phyloP scores from a whole-genome alignment of 306 rosid genomes.

The Castanea crenata region DNA sequence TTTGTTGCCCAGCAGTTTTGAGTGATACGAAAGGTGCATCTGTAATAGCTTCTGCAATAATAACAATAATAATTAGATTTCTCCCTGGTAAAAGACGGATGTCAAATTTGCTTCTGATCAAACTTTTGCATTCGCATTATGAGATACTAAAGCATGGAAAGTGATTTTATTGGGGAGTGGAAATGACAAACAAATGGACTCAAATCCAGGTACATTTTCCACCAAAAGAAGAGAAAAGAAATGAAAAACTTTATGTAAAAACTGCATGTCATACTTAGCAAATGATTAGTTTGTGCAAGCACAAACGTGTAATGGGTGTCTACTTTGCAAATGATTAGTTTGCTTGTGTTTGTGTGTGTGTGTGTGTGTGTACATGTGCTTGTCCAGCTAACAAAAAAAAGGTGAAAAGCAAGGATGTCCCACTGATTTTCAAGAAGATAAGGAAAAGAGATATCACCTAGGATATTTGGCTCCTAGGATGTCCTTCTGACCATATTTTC shows the following conservation, averaged over 20 bases:
- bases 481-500: slow-evolving; percentile 93
- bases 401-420: neutral
- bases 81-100: neutral
- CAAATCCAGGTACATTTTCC: neutral
- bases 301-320: too few species aligned
- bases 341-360: too few species aligned
- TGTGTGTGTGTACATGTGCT: too few species aligned
- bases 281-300: too few species aligned
- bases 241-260: neutral
- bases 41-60: slow-evolving; percentile 86
- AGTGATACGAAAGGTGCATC: slow-evolving; percentile 87
- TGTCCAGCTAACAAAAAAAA: too few species aligned
- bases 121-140: neutral
- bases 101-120: neutral
- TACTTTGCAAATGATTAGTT: too few species aligned
- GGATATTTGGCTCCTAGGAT: slow-evolving; percentile 77
- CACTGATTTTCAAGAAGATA: neutral
- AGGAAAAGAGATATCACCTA: slow-evolving; percentile 44
- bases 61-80: slow-evolving; percentile 18
- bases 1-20: slow-evolving; percentile 84
- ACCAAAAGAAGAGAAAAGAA: neutral
- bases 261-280: too few species aligned
- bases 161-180: too few species aligned
- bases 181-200: too few species aligned
- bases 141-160: neutral